Conservation (phyloP, 306 rosid species). For the Rubus idaeus region DNA sequence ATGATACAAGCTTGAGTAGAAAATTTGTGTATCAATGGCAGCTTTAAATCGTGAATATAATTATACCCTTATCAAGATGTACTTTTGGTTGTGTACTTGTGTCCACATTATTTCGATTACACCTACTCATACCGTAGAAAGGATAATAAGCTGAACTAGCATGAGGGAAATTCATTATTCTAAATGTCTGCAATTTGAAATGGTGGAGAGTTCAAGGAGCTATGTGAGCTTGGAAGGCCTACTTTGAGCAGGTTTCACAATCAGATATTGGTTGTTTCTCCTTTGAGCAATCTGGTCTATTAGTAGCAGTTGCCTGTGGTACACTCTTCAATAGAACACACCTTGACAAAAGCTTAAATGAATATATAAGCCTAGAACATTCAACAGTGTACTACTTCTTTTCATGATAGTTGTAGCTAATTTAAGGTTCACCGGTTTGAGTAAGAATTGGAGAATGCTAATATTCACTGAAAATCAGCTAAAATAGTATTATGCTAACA, state of each 20-base stretch:
- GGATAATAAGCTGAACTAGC: background rate
- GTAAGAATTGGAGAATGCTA: background rate
- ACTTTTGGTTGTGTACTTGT: background rate
- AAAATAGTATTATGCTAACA: background rate
- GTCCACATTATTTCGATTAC: background rate
- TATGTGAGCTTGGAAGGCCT: slow-evolving; percentile 3
- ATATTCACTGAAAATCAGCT: background rate
- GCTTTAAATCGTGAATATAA: background rate
- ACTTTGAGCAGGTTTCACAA: background rate
- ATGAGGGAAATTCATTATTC: background rate
- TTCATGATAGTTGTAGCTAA: background rate
- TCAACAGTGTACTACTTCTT: background rate
- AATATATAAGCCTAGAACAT: background rate
- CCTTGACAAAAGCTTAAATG: background rate
- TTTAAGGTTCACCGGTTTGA: background rate
- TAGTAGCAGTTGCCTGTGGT: background rate
- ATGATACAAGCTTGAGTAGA: background rate
- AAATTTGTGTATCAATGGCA: background rate
- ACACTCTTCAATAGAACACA: background rate
- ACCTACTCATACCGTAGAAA: background rate
- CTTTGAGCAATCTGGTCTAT: background rate
- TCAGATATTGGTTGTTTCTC: background rate
- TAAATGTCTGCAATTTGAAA: background rate
- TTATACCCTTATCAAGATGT: background rate
- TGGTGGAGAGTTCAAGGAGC: background rate